Conservation (phyloP, 1,139 yeast genomes). For the Blastobotrys serpentis region DNA sequence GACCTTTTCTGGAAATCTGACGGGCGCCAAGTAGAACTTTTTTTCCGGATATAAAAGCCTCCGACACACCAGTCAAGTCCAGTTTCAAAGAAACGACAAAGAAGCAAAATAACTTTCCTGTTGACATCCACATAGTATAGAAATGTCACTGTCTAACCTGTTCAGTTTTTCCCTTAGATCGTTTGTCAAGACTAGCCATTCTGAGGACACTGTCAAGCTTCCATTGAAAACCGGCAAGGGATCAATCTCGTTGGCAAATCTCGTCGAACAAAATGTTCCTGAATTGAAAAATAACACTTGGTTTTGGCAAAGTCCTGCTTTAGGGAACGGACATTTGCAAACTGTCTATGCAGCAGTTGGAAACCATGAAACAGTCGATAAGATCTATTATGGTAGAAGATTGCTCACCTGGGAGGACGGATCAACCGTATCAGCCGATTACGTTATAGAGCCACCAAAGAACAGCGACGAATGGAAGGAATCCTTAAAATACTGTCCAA, state of each 20-base stretch:
- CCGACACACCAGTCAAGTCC: too few relatives aligned
- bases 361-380: constrained; percentile 51
- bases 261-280: constrained; percentile 47
- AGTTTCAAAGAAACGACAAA: too few relatives aligned
- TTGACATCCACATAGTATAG: not conserved
- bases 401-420: constrained; percentile 53
- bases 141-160: constrained; percentile 12
- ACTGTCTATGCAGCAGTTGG: constrained; percentile 64
- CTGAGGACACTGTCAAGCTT: constrained; percentile 39
- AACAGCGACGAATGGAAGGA: constrained; percentile 48
- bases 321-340: constrained; percentile 75
- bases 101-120: too few relatives aligned
- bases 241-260: constrained; percentile 40
- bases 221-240: constrained; percentile 29
- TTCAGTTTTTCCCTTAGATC: constrained; percentile 17
- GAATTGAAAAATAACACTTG: constrained; percentile 46
- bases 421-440: constrained; percentile 76
- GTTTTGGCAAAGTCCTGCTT: constrained; percentile 59
- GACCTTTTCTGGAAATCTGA: too few relatives aligned
- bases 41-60: too few relatives aligned
- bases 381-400: constrained; percentile 76
- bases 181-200: constrained; percentile 21
- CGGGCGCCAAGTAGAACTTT: not conserved
- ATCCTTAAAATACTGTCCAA: constrained; percentile 54
- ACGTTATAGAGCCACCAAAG: constrained; percentile 56